Conservation (phyloP, 2,329 filamentous ascomycete species). For the Trichoderma aggressivum region DNA sequence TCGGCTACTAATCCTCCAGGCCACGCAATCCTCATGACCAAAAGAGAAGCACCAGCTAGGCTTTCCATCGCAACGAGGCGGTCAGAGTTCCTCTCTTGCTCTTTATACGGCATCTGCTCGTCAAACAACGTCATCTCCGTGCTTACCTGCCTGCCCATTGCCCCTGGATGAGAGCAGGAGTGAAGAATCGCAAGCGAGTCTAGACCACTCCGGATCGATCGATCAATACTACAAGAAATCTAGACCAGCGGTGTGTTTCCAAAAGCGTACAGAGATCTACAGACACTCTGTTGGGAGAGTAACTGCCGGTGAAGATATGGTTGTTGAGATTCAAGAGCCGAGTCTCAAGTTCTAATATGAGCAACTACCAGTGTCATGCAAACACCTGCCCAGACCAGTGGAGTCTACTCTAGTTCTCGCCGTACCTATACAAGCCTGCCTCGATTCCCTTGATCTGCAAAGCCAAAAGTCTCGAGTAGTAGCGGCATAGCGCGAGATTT, state of each 20-base stretch:
- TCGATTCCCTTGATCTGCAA: slow-evolving; percentile 50
- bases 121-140: background rate
- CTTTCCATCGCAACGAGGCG: background rate
- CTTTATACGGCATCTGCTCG: background rate
- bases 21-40: background rate
- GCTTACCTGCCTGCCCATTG: background rate
- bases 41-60: background rate
- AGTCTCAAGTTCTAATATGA: background rate
- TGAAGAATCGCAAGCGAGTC: background rate
- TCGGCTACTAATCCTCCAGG: background rate
- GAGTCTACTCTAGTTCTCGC: slow-evolving; percentile 28
- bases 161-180: background rate
- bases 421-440: slow-evolving; percentile 35
- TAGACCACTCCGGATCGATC: background rate
- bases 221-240: background rate
- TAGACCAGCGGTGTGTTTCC: background rate
- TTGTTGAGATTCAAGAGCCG: background rate
- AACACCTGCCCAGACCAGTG: background rate
- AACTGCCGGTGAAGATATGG: background rate
- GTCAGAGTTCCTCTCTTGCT: background rate
- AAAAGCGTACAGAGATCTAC: background rate
- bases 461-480: slow-evolving; percentile 54
- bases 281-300: background rate
- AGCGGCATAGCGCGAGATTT: slow-evolving; percentile 60
- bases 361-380: background rate